A percentile compares a stretch with the other conserved stretches of the same genome.
Conservation (phyloP, 2,329 filamentous ascomycete species). For the Pseudogymnoascus sp. region DNA sequence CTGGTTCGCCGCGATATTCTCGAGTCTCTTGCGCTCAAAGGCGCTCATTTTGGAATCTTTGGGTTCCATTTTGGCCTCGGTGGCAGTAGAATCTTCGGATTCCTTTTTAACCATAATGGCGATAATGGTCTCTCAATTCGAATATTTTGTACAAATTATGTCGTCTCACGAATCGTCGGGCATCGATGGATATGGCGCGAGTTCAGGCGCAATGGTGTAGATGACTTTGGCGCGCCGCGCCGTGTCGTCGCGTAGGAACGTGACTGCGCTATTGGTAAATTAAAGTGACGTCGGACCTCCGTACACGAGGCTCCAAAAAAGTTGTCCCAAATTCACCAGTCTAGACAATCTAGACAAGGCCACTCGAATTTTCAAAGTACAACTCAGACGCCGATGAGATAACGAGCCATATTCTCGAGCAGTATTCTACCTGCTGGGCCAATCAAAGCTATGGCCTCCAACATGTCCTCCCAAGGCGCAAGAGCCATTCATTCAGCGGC, state of each 20-base stretch:
- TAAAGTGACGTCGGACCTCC: neutral
- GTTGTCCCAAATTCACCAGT: neutral
- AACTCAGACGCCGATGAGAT: neutral
- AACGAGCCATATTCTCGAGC: neutral
- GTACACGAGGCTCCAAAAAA: conserved; percentile 6
- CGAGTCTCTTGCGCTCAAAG: conserved; percentile 76
- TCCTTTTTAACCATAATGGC: neutral
- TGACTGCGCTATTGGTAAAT: neutral
- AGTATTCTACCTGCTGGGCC: neutral
- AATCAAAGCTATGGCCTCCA: conserved; percentile 12
- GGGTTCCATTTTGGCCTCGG: conserved; percentile 40
- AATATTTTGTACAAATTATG: neutral
- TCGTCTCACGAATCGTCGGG: neutral
- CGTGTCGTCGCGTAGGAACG: conserved; percentile 5
- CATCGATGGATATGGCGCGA: neutral
- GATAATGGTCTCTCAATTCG: neutral
- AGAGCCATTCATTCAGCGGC: conserved; percentile 18
- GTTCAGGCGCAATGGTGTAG: neutral
- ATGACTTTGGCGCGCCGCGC: neutral
- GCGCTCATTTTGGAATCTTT: conserved; percentile 59
- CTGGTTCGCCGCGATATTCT: conserved; percentile 82
- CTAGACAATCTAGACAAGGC: neutral
- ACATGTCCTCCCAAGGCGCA: conserved; percentile 11
- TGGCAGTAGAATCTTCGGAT: neutral
- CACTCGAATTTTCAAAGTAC: neutral